These are phyloP conservation scores for Plasmodium ovale DNA, from an alignment of 169 alveolate genomes.

Conservation along the genomic window DNA sequence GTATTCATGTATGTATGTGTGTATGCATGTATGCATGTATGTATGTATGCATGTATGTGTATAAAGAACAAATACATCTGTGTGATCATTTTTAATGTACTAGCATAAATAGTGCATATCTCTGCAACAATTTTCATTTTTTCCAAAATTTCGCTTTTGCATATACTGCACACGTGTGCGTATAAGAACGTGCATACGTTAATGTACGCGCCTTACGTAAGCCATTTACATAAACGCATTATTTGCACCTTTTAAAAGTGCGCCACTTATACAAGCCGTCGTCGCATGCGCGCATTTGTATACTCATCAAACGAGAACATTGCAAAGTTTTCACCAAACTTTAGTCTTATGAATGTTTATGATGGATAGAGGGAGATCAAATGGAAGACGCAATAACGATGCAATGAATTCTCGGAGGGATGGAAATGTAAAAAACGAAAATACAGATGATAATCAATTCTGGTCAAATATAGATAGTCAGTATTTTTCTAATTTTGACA, in stretches of 20 bases:
- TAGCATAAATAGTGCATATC: not conserved
- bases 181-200: no score
- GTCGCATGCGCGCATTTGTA: no score
- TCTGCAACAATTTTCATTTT: not conserved
- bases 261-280: no score
- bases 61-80: not conserved
- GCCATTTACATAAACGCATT: no score
- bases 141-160: not conserved
- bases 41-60: not conserved
- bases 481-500: conserved; percentile 70
- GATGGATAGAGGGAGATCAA: conserved; percentile 67
- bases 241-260: no score
- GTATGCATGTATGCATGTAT: conserved; percentile 12
- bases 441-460: conserved; percentile 52
- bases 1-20: not conserved
- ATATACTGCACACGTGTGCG: not conserved
- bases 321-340: not conserved
- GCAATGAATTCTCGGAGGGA: conserved; percentile 29
- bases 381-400: conserved; percentile 63
- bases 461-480: conserved; percentile 70
- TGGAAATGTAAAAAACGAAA: conserved; percentile 58
- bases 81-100: not conserved
- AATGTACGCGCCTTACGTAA: not conserved
- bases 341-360: conserved; percentile 18
- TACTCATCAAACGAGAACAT: not conserved